A percentile compares a stretch with the other conserved stretches of the same genome.
Evolutionary conservation across 148 eudicot genomes (phyloP).

Genomic region (Bassia scoparia): DNA sequence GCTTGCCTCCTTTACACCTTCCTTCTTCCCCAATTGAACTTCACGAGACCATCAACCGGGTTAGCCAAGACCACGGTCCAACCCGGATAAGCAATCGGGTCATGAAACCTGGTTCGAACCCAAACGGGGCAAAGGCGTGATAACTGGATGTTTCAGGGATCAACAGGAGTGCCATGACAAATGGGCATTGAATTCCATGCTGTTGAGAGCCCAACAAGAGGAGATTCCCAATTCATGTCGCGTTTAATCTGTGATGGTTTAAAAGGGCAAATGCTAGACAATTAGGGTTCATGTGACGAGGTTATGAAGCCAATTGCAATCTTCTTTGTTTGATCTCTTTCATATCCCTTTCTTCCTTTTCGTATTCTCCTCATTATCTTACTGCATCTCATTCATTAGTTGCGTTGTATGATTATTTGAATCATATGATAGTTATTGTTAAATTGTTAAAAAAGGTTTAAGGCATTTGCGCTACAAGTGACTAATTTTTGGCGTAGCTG

Average conservation of each 20-base stretch:
- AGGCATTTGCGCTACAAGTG: too few relatives aligned
- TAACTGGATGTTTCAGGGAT: slow-evolving; percentile 99
- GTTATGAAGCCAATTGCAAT: slow-evolving; percentile 51
- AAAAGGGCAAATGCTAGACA: slow-evolving; percentile 87
- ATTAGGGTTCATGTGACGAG: slow-evolving; percentile 83
- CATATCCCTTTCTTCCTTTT: slow-evolving; percentile 72
- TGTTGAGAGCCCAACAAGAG: slow-evolving; percentile 68
- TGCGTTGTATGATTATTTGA: neutral
- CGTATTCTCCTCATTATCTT: slow-evolving; percentile 22
- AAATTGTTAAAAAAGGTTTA: too few relatives aligned
- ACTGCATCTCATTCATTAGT: neutral
- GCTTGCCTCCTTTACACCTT: neutral
- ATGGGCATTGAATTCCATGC: slow-evolving; percentile 97
- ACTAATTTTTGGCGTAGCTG: too few relatives aligned
- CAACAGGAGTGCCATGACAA: slow-evolving; percentile 86
- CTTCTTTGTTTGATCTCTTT: slow-evolving; percentile 32
- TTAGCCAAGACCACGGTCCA: slow-evolving; percentile 37
- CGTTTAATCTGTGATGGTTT: slow-evolving; percentile 79
- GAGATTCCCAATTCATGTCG: slow-evolving; percentile 70
- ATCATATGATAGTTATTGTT: too few relatives aligned
- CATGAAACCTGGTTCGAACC: slow-evolving; percentile 41
- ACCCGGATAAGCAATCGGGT: slow-evolving; percentile 61
- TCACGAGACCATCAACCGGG: slow-evolving; percentile 6
- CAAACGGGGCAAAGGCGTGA: slow-evolving; percentile 51
- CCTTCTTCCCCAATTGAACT: neutral